Percentiles rank a stretch among this genome's conserved stretches.
These are phyloP conservation scores for Nidularia sp. DNA, from an alignment of 768 basidiomycete genomes.

Conservation along the genomic window DNA sequence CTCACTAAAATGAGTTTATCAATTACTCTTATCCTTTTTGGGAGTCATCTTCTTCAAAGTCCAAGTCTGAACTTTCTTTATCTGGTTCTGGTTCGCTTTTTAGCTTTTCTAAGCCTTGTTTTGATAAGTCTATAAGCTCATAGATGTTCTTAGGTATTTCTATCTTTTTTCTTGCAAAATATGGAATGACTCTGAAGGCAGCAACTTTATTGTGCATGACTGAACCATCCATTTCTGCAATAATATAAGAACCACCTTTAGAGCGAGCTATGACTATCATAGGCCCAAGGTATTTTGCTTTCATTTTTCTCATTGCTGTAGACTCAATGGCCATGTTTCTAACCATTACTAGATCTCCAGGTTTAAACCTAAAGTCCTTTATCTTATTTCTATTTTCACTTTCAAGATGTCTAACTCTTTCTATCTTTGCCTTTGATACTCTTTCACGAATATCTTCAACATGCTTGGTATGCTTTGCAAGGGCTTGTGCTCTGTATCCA, in stretches of 20 bases:
- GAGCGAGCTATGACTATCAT: slow-evolving; percentile 14
- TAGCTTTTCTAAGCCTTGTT: no score
- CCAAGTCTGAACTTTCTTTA: no score
- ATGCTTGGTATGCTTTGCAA: slow-evolving; percentile 13
- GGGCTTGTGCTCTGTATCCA: slow-evolving; percentile 11
- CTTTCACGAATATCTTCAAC: slow-evolving; percentile 7
- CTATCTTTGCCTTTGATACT: slow-evolving; percentile 8
- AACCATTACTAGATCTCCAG: slow-evolving; percentile 27
- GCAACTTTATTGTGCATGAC: slow-evolving; percentile 8
- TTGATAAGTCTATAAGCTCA: slow-evolving; percentile 10
- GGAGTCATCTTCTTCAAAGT: no score
- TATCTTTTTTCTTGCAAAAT: slow-evolving; percentile 3
- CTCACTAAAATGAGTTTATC: no score
- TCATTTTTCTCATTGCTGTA: slow-evolving; percentile 16
- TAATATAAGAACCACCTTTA: slow-evolving; percentile 9
- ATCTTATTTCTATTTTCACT: slow-evolving; percentile 14
- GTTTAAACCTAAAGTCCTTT: slow-evolving; percentile 17
- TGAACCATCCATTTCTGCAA: slow-evolving; percentile 11
- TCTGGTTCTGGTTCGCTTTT: no score
- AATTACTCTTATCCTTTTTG: no score
- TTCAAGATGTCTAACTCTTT: slow-evolving; percentile 11
- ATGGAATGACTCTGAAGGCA: slow-evolving; percentile 8
- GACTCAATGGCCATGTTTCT: slow-evolving; percentile 21
- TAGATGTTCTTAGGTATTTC: slow-evolving; percentile 4
- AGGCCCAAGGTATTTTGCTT: slow-evolving; percentile 19